These are phyloP conservation scores for Yamadazyma diddensiae DNA, from an alignment of 1,139 yeast species.

Conservation along the genomic window DNA sequence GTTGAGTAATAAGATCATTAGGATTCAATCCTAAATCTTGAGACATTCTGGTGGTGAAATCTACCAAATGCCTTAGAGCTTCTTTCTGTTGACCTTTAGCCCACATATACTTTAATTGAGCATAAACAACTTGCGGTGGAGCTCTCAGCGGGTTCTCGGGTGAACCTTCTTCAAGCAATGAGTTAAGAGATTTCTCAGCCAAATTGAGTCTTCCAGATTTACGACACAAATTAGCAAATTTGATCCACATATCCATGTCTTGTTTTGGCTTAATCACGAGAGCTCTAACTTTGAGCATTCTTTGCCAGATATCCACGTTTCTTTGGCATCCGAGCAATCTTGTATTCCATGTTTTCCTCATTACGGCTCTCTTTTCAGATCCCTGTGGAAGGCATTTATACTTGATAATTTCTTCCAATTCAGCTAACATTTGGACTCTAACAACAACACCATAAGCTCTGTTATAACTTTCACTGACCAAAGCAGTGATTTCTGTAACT, in stretches of 20 bases:
- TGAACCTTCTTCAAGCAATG: constrained; percentile 62
- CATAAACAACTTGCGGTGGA: constrained; percentile 95
- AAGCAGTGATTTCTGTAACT: constrained; percentile 90
- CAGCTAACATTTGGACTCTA: constrained; percentile 95
- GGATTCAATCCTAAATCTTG: constrained; percentile 78
- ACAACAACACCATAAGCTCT: constrained; percentile 97
- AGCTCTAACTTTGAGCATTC: constrained; percentile 90
- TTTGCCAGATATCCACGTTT: constrained; percentile 97
- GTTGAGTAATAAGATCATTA: constrained; percentile 82
- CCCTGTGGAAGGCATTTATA: constrained; percentile 84
- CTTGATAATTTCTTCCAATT: constrained; percentile 88
- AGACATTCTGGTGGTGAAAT: constrained; percentile 88
- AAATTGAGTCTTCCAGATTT: constrained; percentile 89
- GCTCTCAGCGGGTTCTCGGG: constrained; percentile 70
- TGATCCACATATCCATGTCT: constrained; percentile 98
- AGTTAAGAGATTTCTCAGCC: constrained; percentile 87
- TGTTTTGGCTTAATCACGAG: constrained; percentile 92
- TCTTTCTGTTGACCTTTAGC: constrained; percentile 87
- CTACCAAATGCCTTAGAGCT: constrained; percentile 81
- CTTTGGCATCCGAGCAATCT: constrained; percentile 91
- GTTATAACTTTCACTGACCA: constrained; percentile 92
- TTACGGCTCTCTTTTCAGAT: constrained; percentile 70
- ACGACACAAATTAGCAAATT: constrained; percentile 93
- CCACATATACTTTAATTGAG: constrained; percentile 96
- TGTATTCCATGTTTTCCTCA: constrained; percentile 93